A percentile compares a stretch with the other conserved stretches of the same genome.
phyloP scores from a whole-genome alignment of 2,329 filamentous ascomycete genomes.

The Delphinella strobiligena region DNA sequence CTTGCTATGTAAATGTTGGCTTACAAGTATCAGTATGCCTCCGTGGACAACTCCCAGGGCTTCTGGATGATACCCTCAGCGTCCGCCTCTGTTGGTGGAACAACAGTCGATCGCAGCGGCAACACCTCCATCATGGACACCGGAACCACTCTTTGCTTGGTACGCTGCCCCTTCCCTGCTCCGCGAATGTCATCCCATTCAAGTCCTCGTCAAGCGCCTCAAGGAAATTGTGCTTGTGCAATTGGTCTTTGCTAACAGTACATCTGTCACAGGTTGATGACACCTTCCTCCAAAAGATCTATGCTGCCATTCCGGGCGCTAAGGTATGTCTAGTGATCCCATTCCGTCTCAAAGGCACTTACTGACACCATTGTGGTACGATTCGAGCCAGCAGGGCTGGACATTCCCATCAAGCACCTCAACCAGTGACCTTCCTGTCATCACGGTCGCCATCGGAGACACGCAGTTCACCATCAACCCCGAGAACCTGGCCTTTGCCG shows the following conservation, averaged over 20 bases:
- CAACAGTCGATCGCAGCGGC: constrained; percentile 34
- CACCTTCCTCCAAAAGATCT: constrained; percentile 47
- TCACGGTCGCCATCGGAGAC: constrained; percentile 53
- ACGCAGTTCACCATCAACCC: constrained; percentile 50
- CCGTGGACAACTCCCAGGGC: constrained; percentile 50
- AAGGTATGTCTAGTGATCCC: too few species aligned
- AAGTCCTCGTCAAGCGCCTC: too few species aligned
- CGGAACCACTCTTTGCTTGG: constrained; percentile 55
- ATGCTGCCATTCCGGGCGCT: constrained; percentile 50
- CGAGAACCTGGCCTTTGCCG: constrained; percentile 49
- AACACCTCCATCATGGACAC: constrained; percentile 63
- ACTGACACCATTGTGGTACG: too few species aligned
- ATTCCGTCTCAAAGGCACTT: too few species aligned
- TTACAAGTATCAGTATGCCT: constrained; percentile 43
- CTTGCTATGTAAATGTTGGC: constrained; percentile 16
- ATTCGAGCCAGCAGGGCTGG: constrained; percentile 48
- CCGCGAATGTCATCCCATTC: too few species aligned
- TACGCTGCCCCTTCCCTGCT: constrained; percentile 32
- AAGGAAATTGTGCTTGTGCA: too few species aligned
- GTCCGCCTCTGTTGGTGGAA: constrained; percentile 46
- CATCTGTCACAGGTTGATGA: constrained; percentile 37
- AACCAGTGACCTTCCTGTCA: constrained; percentile 42
- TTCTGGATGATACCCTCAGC: constrained; percentile 57
- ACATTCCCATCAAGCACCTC: constrained; percentile 46
- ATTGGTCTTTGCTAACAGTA: not conserved